Percentiles rank a stretch among this genome's conserved stretches.
These are phyloP conservation scores for Rhododendron molle DNA, from an alignment of 148 eudicot species.

Conservation along the genomic window DNA sequence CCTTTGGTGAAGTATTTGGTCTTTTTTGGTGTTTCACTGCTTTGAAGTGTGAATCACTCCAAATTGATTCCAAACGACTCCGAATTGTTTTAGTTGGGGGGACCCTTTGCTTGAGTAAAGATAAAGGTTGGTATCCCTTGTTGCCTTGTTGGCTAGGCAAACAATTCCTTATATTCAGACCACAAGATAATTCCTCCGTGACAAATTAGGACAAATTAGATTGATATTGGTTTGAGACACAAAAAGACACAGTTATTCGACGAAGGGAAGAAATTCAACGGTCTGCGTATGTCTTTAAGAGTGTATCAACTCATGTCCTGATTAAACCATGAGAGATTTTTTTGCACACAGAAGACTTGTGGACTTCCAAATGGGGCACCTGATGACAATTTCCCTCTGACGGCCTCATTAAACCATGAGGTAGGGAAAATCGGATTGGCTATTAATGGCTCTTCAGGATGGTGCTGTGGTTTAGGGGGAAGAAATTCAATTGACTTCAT, in stretches of 20 bases:
- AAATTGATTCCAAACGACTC: neutral
- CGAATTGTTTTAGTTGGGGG: neutral
- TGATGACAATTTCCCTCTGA: no score
- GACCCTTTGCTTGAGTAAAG: conserved; percentile 3
- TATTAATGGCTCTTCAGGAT: no score
- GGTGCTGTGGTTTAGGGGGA: no score
- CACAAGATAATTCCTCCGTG: neutral
- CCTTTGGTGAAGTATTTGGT: neutral
- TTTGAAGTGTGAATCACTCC: conserved; percentile 1
- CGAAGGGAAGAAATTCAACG: neutral
- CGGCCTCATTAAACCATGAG: no score
- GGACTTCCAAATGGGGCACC: no score
- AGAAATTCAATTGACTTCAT: no score
- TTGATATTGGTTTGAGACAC: neutral
- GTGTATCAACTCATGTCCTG: no score
- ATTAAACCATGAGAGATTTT: no score
- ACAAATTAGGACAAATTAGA: neutral
- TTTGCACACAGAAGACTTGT: no score
- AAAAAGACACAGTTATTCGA: neutral
- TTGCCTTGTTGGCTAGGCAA: neutral
- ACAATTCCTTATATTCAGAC: neutral
- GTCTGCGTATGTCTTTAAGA: neutral
- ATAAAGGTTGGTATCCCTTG: conserved; percentile 10
- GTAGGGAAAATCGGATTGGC: no score
- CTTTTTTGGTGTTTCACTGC: neutral